Evolutionary conservation across 2,329 filamentous ascomycete species (phyloP).

Genomic region (Penicillium olsonii): DNA sequence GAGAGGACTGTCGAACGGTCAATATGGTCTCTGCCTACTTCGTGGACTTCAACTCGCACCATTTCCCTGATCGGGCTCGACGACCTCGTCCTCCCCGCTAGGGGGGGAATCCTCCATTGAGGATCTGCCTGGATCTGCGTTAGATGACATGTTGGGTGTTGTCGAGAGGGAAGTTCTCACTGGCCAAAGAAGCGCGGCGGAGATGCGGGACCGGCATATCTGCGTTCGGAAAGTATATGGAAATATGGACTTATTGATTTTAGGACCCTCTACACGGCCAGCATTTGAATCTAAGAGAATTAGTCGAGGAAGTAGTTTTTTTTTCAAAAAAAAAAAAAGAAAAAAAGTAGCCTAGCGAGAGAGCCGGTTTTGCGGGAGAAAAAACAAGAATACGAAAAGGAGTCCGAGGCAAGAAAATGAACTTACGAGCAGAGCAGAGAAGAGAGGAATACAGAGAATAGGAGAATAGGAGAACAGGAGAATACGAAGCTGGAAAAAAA

Average conservation of each 20-base stretch:
- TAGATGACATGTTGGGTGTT: conserved; percentile 25
- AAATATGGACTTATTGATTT: neutral
- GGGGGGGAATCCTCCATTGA: conserved; percentile 59
- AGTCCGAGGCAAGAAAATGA: neutral
- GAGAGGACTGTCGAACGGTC: conserved; percentile 68
- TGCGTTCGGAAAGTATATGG: conserved; percentile 20
- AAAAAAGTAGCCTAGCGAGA: neutral
- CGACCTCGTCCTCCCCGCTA: conserved; percentile 71
- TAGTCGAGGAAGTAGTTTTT: too few relatives aligned
- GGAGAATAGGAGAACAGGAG: neutral
- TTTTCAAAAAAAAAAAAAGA: neutral
- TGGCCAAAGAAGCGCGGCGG: conserved; percentile 40
- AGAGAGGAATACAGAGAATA: neutral
- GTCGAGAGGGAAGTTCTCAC: conserved; percentile 30
- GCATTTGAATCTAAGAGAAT: neutral
- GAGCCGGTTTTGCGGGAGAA: conserved; percentile 2
- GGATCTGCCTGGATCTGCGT: conserved; percentile 49
- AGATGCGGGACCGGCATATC: conserved; percentile 40
- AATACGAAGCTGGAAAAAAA: neutral
- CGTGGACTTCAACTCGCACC: conserved; percentile 52
- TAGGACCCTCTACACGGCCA: neutral
- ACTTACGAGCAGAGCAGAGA: neutral
- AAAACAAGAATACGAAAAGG: neutral
- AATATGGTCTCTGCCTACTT: conserved; percentile 1
- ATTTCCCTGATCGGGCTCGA: conserved; percentile 93